Base-by-base conservation (phyloP, 208 protist genomes). In the Wallacemonas collosoma region DNA sequence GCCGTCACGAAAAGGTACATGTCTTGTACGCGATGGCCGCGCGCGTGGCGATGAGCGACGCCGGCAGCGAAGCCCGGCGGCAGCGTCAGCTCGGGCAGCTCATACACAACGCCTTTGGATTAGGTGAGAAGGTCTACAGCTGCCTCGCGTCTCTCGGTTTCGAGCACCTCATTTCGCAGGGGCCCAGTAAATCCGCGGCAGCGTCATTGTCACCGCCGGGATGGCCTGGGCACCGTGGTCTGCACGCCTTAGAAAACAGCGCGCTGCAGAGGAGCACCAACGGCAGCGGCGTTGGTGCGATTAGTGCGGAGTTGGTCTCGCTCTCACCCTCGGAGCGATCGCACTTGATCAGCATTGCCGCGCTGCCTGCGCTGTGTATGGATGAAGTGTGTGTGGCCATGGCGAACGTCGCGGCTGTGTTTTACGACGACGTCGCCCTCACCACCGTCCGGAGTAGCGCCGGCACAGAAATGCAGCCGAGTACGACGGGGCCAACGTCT, bases 371-470 rank as follows among this genome's bases (percentile, higher is more conserved):
- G 41, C 75, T 94, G 54, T 90, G 87, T 56, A 71, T 81, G 45
- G 91, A 95, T 56, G 88, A 95, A 76, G 58, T 95, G 45, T 88
- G 83, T 78, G 71, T 82, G 6, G 82, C 91, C 1, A 93, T 95
- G 80, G 81, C 85, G 1, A 80, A 87, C 60, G 70, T 81, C 7
- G 85, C 86, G 3, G 57, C 79, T 15, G 75, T 84, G 63, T 12
- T 50, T 41, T 17, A 58, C 60, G 64, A 40, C 11, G 51, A 58
- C 17, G 64, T 50, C 8, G 45, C 45, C 8, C 12, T 12, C 38
- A 38, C 35, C 15, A 51, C 57, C 58, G 26, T 26, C 26, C 26
- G 26, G 26, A 26, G 26, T 26, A 26, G 26, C 26, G 26, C 26
- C 26, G 26, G 26, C 26, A 26, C 26, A 26, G 26, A 0, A 26